These are phyloP conservation scores for Boletus vinaceobasis DNA, from an alignment of 768 basidiomycete species.

Conservation along the genomic window DNA sequence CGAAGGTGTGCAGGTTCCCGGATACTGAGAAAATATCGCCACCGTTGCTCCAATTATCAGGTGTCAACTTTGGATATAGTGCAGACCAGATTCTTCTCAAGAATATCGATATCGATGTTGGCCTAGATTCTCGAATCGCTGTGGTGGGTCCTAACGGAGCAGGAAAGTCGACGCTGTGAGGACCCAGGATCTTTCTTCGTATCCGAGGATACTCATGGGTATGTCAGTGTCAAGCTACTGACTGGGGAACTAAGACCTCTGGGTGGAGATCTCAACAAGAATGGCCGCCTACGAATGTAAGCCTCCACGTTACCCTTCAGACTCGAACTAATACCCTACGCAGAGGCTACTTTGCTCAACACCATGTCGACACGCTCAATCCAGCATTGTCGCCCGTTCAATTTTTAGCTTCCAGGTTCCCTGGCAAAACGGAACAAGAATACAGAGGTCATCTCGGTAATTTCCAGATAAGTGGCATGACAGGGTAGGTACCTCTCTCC, in stretches of 20 bases:
- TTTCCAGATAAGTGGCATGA: slow-evolving; percentile 96
- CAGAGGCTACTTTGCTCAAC: slow-evolving; percentile 91
- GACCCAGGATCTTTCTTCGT: not conserved
- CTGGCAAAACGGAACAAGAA: slow-evolving; percentile 94
- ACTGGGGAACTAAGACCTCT: slow-evolving; percentile 20
- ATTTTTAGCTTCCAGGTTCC: slow-evolving; percentile 88
- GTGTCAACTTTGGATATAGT: slow-evolving; percentile 86
- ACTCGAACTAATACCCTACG: not conserved
- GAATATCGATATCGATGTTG: slow-evolving; percentile 83
- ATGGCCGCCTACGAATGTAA: slow-evolving; percentile 87
- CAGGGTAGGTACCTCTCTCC: slow-evolving; percentile 50
- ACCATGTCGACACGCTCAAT: slow-evolving; percentile 90
- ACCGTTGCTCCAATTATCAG: slow-evolving; percentile 87
- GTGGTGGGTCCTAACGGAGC: slow-evolving; percentile 94
- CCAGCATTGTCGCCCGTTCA: slow-evolving; percentile 88
- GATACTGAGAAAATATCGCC: slow-evolving; percentile 98
- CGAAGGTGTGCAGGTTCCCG: slow-evolving; percentile 60
- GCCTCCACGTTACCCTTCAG: slow-evolving; percentile 24
- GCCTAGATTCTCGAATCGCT: slow-evolving; percentile 91
- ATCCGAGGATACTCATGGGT: slow-evolving; percentile 3
- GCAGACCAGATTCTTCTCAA: slow-evolving; percentile 74
- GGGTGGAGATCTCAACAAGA: slow-evolving; percentile 79
- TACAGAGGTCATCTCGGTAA: slow-evolving; percentile 94
- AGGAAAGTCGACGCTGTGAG: slow-evolving; percentile 92
- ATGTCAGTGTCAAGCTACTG: slow-evolving; percentile 74